Evolutionary conservation across 495 filamentous ascomycete genomes (phyloP), one percentile per base, ranked within the genome.

Genomic region (Penicillium canescens): DNA sequence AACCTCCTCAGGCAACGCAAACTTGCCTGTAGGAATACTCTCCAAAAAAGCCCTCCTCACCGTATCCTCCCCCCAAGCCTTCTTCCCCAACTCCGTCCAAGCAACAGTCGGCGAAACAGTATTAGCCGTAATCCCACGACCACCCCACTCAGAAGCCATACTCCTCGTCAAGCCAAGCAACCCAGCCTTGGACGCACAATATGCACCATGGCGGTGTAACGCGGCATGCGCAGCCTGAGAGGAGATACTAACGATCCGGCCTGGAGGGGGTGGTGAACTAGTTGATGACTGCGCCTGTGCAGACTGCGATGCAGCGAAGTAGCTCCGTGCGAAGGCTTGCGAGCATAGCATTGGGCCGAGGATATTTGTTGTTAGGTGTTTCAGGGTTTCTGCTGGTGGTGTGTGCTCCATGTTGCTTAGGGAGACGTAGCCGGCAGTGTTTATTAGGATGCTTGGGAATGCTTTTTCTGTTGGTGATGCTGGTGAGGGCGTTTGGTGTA

Each of bases 141-240:
- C 52, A 20, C 51, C 72, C 72, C 71, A 75, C 47, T 75, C 72
- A 9, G 69, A 72, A 6, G 78, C 76, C 78, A 81, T 80, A 49
- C 69, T 69, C 10, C 77, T 72, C 39, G 72, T 78, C 24, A 82
- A 45, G 0, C 78, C 78, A 13, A 78, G 41, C 18, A 79, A 51
- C 0, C 68, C 78, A 2, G 77, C 69, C 46, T 82, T 82, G 2
- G 76, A 76, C 6, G 78, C 65, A 37, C 76, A 78, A 55, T 79
- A 80, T 1, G 74, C 75, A 18, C 76, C 73, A 46, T 79, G 73
- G 2, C 58, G 61, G 24, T 69, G 70, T 7, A 75, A 53, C 0
- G 72, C 72, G 0, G 62, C 65, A 56, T 74, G 69, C 3, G 67
- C 71, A 2, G 72, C 72, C 28, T 75, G 70, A 8, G 70, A 74